A percentile compares a stretch with the other conserved stretches of the same genome.
Conservation (phyloP, 2,329 filamentous ascomycete species). For the Fonsecaea pedrosoi region DNA sequence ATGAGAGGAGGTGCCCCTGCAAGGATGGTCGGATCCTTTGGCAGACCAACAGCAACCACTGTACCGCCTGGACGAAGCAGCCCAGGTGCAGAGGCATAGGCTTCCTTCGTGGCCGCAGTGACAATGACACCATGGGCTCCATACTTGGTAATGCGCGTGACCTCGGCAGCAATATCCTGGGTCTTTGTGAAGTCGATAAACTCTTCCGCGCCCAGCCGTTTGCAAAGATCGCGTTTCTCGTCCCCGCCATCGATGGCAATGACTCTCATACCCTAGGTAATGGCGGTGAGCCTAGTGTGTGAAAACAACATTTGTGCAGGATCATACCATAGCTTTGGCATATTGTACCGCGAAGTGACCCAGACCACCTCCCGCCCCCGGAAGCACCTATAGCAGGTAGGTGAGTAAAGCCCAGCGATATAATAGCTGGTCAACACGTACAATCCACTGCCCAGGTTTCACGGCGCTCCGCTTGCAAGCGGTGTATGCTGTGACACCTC, state of each 20-base stretch:
- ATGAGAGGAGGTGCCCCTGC: constrained; percentile 49
- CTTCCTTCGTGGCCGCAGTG: constrained; percentile 47
- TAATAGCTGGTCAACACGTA: constrained; percentile 24
- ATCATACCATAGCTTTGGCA: constrained; percentile 42
- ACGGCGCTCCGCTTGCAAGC: constrained; percentile 52
- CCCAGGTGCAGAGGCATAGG: constrained; percentile 45
- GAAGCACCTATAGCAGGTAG: constrained; percentile 31
- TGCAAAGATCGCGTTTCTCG: constrained; percentile 48
- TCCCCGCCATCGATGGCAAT: constrained; percentile 50
- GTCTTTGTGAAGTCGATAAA: constrained; percentile 48
- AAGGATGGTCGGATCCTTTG: constrained; percentile 44
- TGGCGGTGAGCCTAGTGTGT: constrained; percentile 2
- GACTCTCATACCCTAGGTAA: constrained; percentile 45
- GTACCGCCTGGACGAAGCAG: constrained; percentile 48
- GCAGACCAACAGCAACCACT: constrained; percentile 48
- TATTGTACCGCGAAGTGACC: constrained; percentile 46
- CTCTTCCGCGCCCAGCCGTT: constrained; percentile 47
- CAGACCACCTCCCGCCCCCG: constrained; percentile 43
- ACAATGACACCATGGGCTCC: constrained; percentile 50
- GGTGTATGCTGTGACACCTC: constrained; percentile 46
- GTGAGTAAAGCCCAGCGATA: constrained; percentile 6
- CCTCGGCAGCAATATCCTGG: constrained; percentile 46
- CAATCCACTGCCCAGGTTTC: constrained; percentile 43
- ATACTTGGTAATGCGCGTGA: constrained; percentile 47
- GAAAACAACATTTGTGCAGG: neutral